A percentile compares a stretch with the other conserved stretches of the same genome.
Evolutionary conservation across 257 asterid species (phyloP).

Genomic region (Nicotiana sylvestris): DNA sequence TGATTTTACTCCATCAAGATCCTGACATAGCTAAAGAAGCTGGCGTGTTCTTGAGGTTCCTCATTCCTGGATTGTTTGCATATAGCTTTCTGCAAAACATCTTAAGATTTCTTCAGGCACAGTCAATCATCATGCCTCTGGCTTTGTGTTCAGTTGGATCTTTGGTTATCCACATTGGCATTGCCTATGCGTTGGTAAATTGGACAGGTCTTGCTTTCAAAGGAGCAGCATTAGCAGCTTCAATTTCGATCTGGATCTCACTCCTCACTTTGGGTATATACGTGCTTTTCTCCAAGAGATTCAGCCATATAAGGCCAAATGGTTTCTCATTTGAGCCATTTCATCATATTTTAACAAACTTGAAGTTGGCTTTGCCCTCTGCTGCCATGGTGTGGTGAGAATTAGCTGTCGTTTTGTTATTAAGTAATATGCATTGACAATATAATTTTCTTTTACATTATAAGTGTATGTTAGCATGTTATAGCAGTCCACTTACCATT

Average conservation of each 20-base stretch:
- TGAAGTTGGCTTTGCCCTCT: slow-evolving; percentile 63
- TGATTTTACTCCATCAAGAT: slow-evolving; percentile 51
- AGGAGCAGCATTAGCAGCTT: slow-evolving; percentile 65
- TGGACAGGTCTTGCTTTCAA: slow-evolving; percentile 38
- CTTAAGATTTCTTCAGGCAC: slow-evolving; percentile 71
- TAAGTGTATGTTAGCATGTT: too few species aligned
- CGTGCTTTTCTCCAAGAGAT: slow-evolving; percentile 32
- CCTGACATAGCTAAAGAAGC: slow-evolving; percentile 46
- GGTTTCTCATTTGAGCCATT: slow-evolving; percentile 48
- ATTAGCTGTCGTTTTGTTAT: not conserved
- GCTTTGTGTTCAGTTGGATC: slow-evolving; percentile 53
- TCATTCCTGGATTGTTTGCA: slow-evolving; percentile 68
- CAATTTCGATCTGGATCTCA: slow-evolving; percentile 61
- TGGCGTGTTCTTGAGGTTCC: slow-evolving; percentile 49
- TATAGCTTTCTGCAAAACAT: slow-evolving; percentile 55
- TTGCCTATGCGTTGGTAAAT: slow-evolving; percentile 45
- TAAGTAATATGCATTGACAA: too few species aligned
- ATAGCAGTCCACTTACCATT: too few species aligned
- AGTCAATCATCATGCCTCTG: slow-evolving; percentile 46
- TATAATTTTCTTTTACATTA: too few species aligned
- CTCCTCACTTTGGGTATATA: slow-evolving; percentile 40
- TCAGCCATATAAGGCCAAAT: slow-evolving; percentile 37
- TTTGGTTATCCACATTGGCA: slow-evolving; percentile 42
- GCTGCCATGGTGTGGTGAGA: slow-evolving; percentile 78
- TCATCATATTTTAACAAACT: slow-evolving; percentile 20